phyloP scores from a whole-genome alignment of 768 basidiomycete species.

The Ephemerocybe angulata region DNA sequence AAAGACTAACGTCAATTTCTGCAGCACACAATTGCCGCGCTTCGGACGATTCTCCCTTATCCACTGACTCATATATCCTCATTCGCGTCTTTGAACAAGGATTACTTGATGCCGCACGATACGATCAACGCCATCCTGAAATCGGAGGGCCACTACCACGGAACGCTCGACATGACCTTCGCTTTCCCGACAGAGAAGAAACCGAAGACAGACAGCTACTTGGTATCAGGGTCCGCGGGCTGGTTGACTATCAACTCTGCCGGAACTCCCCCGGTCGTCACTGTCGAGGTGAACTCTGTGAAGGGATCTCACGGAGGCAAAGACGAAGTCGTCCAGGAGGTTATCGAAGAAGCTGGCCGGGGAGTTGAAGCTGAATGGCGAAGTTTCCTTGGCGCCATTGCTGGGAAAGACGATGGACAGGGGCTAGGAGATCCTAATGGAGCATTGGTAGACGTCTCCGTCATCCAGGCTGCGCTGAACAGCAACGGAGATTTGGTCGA shows the following conservation, averaged over 20 bases:
- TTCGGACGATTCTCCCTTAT: slow-evolving; percentile 56
- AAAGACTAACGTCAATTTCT: slow-evolving; percentile 3
- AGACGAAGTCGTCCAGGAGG: slow-evolving; percentile 45
- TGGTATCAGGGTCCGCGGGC: slow-evolving; percentile 62
- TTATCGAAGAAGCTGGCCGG: slow-evolving; percentile 43
- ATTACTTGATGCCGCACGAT: slow-evolving; percentile 75
- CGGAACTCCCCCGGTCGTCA: slow-evolving; percentile 27
- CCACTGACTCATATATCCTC: slow-evolving; percentile 55
- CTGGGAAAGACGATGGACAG: slow-evolving; percentile 44
- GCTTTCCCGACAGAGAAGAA: slow-evolving; percentile 48
- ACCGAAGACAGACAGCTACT: slow-evolving; percentile 36
- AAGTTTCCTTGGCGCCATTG: slow-evolving; percentile 57
- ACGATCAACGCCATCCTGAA: slow-evolving; percentile 61
- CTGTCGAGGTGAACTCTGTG: slow-evolving; percentile 37
- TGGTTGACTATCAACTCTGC: slow-evolving; percentile 48
- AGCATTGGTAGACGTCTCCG: slow-evolving; percentile 70
- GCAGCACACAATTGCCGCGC: slow-evolving; percentile 64
- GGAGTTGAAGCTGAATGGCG: slow-evolving; percentile 58
- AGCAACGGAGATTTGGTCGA: slow-evolving; percentile 61
- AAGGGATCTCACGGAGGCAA: slow-evolving; percentile 34
- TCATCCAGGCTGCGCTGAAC: slow-evolving; percentile 74
- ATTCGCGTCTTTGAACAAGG: slow-evolving; percentile 64
- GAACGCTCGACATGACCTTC: slow-evolving; percentile 60
- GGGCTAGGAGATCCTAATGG: slow-evolving; percentile 55
- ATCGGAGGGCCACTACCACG: slow-evolving; percentile 50